A percentile compares a stretch with the other conserved stretches of the same genome.
These are phyloP conservation scores for Cercospora sp. DNA, from an alignment of 2,329 filamentous ascomycete species.

Conservation along the genomic window DNA sequence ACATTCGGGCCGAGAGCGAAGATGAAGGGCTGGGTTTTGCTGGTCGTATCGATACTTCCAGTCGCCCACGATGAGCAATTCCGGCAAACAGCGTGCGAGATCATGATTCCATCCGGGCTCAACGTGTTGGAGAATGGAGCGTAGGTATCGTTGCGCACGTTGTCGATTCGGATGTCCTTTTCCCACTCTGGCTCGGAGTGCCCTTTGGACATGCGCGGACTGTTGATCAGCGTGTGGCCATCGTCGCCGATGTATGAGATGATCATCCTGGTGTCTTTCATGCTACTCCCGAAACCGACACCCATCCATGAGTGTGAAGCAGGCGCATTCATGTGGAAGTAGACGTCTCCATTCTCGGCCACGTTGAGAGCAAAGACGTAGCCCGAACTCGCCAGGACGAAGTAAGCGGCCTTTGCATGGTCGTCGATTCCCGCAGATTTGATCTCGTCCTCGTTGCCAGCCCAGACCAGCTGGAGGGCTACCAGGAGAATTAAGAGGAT, in stretches of 20 bases:
- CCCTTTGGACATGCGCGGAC: slow-evolving; percentile 39
- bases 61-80: slow-evolving; percentile 43
- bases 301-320: slow-evolving; percentile 47
- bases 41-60: slow-evolving; percentile 40
- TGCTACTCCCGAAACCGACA: slow-evolving; percentile 46
- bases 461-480: slow-evolving; percentile 18
- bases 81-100: slow-evolving; percentile 41
- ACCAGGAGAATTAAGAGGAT: slow-evolving; percentile 19
- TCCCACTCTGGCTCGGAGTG: slow-evolving; percentile 41
- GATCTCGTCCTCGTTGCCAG: slow-evolving; percentile 20
- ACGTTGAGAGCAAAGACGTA: slow-evolving; percentile 35
- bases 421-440: slow-evolving; percentile 26
- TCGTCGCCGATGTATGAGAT: slow-evolving; percentile 44
- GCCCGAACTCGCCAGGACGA: slow-evolving; percentile 25
- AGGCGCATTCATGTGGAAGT: slow-evolving; percentile 36
- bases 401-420: slow-evolving; percentile 31
- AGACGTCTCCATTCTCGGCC: slow-evolving; percentile 34
- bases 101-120: slow-evolving; percentile 30
- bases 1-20: slow-evolving; percentile 44
- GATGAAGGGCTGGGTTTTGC: slow-evolving; percentile 42
- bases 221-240: slow-evolving; percentile 41
- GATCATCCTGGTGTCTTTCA: slow-evolving; percentile 48
- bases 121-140: slow-evolving; percentile 35
- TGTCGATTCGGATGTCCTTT: slow-evolving; percentile 34
- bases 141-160: slow-evolving; percentile 38